A percentile compares a stretch with the other conserved stretches of the same genome.
Conservation (phyloP, 345 rosid species). For the Hibiscus tridactylites region DNA sequence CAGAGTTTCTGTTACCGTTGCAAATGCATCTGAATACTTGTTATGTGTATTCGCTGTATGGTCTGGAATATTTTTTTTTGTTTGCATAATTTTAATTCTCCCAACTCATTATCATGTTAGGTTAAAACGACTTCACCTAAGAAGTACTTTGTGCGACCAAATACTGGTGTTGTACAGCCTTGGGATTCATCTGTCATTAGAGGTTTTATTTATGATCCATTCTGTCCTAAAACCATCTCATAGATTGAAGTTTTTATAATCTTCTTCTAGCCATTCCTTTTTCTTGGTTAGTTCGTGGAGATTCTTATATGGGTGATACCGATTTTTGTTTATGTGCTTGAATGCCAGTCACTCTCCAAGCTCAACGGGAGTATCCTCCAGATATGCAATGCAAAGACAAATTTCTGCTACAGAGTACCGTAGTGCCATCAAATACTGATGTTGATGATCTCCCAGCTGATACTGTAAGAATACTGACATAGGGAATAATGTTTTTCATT, state of each 20-base stretch:
- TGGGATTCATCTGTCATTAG: conserved; percentile 67
- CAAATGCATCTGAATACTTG: neutral
- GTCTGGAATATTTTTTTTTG: neutral
- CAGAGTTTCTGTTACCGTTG: neutral
- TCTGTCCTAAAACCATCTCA: neutral
- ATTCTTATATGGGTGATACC: conserved; percentile 1
- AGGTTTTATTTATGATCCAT: conserved; percentile 38
- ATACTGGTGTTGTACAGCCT: conserved; percentile 79
- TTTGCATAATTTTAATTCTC: neutral
- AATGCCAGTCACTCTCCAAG: conserved; percentile 82
- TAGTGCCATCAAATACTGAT: conserved; percentile 66
- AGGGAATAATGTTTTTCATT: neutral
- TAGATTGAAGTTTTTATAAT: neutral
- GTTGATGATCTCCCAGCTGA: conserved; percentile 85
- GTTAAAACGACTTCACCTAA: conserved; percentile 97
- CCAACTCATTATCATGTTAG: conserved; percentile 24
- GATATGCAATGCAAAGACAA: conserved; percentile 98
- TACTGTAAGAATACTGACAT: conserved; percentile 47
- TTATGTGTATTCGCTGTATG: neutral
- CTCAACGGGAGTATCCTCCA: conserved; percentile 68
- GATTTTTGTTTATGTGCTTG: conserved; percentile 10
- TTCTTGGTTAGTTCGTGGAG: neutral
- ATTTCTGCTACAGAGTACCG: conserved; percentile 86
- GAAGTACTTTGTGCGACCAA: conserved; percentile 96
- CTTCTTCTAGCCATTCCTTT: neutral